Percentiles rank a stretch among this genome's conserved stretches.
Evolutionary conservation across 495 filamentous ascomycete species (phyloP).

Genomic region (Xylaria nigripes): DNA sequence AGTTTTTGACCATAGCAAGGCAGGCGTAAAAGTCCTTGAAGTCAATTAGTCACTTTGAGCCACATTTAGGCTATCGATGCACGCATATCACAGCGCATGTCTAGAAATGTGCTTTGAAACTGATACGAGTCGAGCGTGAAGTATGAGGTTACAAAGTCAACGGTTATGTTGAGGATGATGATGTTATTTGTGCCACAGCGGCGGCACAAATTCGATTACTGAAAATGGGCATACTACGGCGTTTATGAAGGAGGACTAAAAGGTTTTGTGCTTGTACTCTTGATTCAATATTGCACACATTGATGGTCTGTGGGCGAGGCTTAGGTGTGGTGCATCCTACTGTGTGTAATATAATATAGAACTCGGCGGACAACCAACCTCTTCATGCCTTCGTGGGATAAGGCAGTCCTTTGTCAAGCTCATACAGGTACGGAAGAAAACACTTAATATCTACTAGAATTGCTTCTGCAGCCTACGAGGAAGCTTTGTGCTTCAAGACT

Average conservation of each 20-base stretch:
- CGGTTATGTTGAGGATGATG: neutral
- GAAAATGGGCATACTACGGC: conserved; percentile 10
- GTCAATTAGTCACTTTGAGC: neutral
- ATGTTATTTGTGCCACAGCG: conserved; percentile 7
- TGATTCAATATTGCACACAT: neutral
- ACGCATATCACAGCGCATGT: neutral
- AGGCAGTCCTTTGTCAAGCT: neutral
- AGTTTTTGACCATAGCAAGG: conserved; percentile 32
- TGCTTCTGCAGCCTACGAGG: too few relatives aligned
- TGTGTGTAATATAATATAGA: conserved; percentile 12
- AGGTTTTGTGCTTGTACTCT: neutral
- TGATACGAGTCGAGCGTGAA: neutral
- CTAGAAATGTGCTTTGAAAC: conserved; percentile 1
- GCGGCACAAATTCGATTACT: neutral
- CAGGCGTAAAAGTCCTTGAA: conserved; percentile 13
- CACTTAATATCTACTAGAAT: neutral
- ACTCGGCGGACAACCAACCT: neutral
- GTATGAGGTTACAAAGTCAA: neutral
- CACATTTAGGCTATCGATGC: neutral
- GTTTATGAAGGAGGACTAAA: conserved; percentile 9
- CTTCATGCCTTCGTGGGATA: neutral
- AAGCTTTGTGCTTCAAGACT: too few relatives aligned
- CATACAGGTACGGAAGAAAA: neutral
- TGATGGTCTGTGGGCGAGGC: neutral
- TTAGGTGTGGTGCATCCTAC: neutral